phyloP scores from a whole-genome alignment of 306 rosid species.

The Malus orientalis region DNA sequence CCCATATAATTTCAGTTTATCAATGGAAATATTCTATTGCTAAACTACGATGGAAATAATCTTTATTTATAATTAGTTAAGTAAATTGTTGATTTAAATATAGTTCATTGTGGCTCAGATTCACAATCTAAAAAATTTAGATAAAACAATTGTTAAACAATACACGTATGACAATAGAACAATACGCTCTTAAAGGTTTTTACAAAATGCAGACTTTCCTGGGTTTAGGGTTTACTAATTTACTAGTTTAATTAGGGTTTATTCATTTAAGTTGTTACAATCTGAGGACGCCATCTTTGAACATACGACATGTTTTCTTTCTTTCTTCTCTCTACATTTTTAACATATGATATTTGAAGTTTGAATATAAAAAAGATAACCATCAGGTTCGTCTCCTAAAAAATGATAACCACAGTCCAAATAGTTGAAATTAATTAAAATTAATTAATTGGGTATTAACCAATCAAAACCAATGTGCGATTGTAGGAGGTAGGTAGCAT shows the following conservation, averaged over 20 bases:
- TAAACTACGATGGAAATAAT: no score
- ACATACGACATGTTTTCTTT: neutral
- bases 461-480: neutral
- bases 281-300: neutral
- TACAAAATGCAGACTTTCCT: neutral
- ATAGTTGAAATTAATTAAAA: neutral
- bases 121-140: no score
- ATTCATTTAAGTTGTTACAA: neutral
- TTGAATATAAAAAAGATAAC: neutral
- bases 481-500: neutral
- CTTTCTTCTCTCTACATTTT: no score
- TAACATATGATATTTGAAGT: neutral
- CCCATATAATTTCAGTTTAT: no score
- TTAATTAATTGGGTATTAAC: neutral
- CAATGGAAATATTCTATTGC: no score
- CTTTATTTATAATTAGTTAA: no score
- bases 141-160: no score
- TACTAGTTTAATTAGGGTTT: neutral
- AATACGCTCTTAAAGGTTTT: neutral
- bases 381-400: neutral
- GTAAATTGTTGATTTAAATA: no score
- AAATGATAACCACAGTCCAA: neutral
- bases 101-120: no score
- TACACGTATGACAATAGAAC: no score
- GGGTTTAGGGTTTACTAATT: neutral